Conservation (phyloP, 768 basidiomycete genomes). For the Holtermannia corniformis region DNA sequence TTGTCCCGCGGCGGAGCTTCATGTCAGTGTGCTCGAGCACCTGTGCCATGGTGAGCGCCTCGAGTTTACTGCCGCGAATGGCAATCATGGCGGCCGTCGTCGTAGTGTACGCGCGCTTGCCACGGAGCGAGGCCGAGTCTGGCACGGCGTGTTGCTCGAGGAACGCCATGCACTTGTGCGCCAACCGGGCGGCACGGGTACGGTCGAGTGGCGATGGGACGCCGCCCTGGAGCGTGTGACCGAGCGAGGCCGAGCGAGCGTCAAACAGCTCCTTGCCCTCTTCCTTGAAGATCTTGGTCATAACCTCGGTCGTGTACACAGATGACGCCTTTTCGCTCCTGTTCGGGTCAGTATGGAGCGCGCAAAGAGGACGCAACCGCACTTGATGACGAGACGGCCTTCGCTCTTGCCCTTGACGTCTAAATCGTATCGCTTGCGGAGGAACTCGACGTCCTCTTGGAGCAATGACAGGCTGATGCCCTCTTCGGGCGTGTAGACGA, state of each 20-base stretch:
- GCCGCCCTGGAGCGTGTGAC: conserved; percentile 93
- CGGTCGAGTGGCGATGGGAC: conserved; percentile 92
- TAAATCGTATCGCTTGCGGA: conserved; percentile 72
- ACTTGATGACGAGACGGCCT: conserved; percentile 88
- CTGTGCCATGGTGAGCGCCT: conserved; percentile 74
- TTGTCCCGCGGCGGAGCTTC: conserved; percentile 71
- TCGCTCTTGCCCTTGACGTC: conserved; percentile 84
- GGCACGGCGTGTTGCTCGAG: conserved; percentile 69
- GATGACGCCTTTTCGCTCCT: conserved; percentile 79
- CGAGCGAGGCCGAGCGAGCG: conserved; percentile 86
- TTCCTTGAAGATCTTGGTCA: conserved; percentile 89
- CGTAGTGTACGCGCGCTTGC: conserved; percentile 13
- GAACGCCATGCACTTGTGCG: conserved; percentile 89
- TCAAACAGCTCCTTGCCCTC: conserved; percentile 90
- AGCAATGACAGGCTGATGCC: conserved; percentile 78
- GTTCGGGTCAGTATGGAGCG: conserved; percentile 1
- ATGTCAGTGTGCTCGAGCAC: conserved; percentile 84
- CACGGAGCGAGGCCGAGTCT: conserved; percentile 41
- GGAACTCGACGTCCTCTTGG: conserved; percentile 72
- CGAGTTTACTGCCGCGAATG: conserved; percentile 68
- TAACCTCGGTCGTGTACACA: conserved; percentile 82
- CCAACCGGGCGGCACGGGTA: conserved; percentile 75
- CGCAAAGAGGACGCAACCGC: conserved; percentile 27
- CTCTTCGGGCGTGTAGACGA: conserved; percentile 87
- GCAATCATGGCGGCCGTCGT: conserved; percentile 72